These are phyloP conservation scores for Nicotiana noctiflora DNA, from an alignment of 257 asterid species.

Conservation along the genomic window DNA sequence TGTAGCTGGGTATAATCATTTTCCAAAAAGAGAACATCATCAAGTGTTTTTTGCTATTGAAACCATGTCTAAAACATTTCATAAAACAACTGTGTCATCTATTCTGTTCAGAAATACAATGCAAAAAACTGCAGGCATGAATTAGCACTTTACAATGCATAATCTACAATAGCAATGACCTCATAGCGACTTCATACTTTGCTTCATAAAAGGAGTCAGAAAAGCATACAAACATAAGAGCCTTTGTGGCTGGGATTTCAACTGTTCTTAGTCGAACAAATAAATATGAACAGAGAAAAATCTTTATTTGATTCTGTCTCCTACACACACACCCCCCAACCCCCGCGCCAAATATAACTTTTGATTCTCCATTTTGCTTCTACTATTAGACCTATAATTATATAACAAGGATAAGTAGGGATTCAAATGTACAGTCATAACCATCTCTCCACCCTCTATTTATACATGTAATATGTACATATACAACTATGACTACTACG, in stretches of 20 bases:
- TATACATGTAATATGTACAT: too few species aligned
- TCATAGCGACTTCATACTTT: neutral
- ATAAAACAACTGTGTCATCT: neutral
- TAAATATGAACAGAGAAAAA: neutral
- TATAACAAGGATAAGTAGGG: neutral
- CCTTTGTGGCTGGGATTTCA: neutral
- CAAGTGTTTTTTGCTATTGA: neutral
- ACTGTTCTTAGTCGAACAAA: neutral
- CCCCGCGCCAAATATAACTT: neutral
- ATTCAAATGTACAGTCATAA: neutral
- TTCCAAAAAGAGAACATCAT: neutral
- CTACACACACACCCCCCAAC: neutral
- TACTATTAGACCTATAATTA: neutral
- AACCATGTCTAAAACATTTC: neutral
- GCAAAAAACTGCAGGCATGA: neutral
- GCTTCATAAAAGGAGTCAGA: neutral
- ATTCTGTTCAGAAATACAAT: neutral
- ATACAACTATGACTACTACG: too few species aligned
- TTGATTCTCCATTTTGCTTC: neutral
- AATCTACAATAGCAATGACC: neutral
- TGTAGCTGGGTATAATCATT: neutral
- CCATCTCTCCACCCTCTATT: neutral
- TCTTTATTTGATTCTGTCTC: neutral
- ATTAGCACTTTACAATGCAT: neutral
- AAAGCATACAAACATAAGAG: neutral